These are phyloP conservation scores for Phytophthora multivora DNA, from an alignment of 352 stramenopile genomes.

Conservation along the genomic window DNA sequence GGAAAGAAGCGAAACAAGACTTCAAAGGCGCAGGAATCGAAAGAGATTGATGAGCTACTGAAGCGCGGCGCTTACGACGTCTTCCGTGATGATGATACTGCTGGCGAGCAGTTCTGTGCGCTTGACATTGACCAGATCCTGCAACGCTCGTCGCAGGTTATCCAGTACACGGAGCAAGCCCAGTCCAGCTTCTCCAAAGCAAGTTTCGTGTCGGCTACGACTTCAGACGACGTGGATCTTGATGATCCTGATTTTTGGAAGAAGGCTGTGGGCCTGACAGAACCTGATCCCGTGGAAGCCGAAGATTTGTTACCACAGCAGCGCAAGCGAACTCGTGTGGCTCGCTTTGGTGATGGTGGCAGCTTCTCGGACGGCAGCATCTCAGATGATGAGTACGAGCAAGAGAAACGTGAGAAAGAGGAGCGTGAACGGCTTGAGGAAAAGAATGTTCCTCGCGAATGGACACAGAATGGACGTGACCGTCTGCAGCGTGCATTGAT, in stretches of 20 bases:
- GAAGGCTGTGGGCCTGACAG: slow-evolving; percentile 93
- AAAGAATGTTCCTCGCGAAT: slow-evolving; percentile 76
- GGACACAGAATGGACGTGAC: slow-evolving; percentile 87
- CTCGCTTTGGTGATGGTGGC: slow-evolving; percentile 73
- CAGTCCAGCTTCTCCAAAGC: slow-evolving; percentile 92
- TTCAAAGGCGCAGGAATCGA: slow-evolving; percentile 83
- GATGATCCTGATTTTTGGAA: slow-evolving; percentile 99
- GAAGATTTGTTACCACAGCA: slow-evolving; percentile 76
- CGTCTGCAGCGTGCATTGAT: slow-evolving; percentile 85
- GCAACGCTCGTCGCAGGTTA: slow-evolving; percentile 81
- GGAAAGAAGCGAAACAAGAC: slow-evolving; percentile 79
- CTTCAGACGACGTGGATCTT: slow-evolving; percentile 95
- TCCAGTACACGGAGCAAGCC: slow-evolving; percentile 86
- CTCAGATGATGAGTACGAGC: slow-evolving; percentile 62
- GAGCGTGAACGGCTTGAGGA: slow-evolving; percentile 62
- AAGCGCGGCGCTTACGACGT: slow-evolving; percentile 93
- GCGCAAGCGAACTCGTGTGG: slow-evolving; percentile 85
- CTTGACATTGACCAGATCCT: slow-evolving; percentile 99
- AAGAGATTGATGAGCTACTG: slow-evolving; percentile 92
- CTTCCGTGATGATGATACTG: slow-evolving; percentile 91
- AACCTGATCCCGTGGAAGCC: slow-evolving; percentile 67
- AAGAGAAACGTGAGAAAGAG: slow-evolving; percentile 54
- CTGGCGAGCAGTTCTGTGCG: slow-evolving; percentile 95
- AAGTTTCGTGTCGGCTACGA: slow-evolving; percentile 91
- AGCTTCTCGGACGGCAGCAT: slow-evolving; percentile 74